Conservation (phyloP, 306 rosid species). For the Datisca glomerata region DNA sequence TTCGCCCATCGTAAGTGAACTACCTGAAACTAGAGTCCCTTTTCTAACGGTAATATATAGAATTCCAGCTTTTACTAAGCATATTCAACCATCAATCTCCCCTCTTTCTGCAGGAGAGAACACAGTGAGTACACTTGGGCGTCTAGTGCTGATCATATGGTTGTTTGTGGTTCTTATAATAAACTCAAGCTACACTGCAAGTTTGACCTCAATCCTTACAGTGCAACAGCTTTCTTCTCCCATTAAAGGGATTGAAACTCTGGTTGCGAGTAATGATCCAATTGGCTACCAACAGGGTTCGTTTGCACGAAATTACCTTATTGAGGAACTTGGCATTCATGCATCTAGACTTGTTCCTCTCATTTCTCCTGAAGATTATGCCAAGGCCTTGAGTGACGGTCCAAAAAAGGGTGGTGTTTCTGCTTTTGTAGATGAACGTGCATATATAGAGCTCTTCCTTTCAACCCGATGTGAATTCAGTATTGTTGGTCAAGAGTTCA, state of each 20-base stretch:
- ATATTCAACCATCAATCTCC: slow-evolving; percentile 6
- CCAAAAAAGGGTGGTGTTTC: slow-evolving; percentile 69
- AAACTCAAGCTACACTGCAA: slow-evolving; percentile 93
- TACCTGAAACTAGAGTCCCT: slow-evolving; percentile 4
- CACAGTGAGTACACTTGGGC: slow-evolving; percentile 85
- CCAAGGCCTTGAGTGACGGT: slow-evolving; percentile 52
- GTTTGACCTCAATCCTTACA: slow-evolving; percentile 93
- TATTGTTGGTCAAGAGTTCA: slow-evolving; percentile 80
- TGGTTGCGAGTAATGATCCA: slow-evolving; percentile 40
- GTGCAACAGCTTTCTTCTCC: slow-evolving; percentile 73
- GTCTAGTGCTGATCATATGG: slow-evolving; percentile 77
- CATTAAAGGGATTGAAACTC: slow-evolving; percentile 69
- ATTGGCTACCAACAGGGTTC: slow-evolving; percentile 76
- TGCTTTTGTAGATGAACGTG: slow-evolving; percentile 73
- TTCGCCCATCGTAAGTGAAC: slow-evolving; percentile 70
- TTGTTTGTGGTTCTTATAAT: slow-evolving; percentile 87
- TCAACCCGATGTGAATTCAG: slow-evolving; percentile 63
- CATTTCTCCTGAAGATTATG: slow-evolving; percentile 37
- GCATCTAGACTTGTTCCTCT: slow-evolving; percentile 70
- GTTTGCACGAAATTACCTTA: slow-evolving; percentile 41
- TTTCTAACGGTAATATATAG: background rate
- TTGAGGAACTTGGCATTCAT: slow-evolving; percentile 41
- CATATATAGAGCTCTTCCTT: slow-evolving; percentile 77
- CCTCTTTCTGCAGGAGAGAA: slow-evolving; percentile 51
- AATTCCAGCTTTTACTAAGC: slow-evolving; percentile 10